Conservation (phyloP, 2,329 filamentous ascomycete genomes). For the Ascocoryne sarcoides region DNA sequence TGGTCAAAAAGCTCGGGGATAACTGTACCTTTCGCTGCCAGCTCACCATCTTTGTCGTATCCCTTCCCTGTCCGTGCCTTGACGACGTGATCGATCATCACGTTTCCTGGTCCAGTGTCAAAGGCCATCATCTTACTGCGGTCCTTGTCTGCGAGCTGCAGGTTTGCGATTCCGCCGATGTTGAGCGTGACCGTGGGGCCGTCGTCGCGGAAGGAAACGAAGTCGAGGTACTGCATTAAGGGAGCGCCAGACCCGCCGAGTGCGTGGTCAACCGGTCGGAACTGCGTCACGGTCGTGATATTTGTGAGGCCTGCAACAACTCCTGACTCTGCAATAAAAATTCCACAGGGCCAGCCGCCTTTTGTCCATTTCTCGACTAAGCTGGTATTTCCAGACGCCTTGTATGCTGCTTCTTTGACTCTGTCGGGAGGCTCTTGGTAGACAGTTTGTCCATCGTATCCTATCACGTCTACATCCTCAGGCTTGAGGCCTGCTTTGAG, state of each 20-base stretch:
- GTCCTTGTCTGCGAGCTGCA: not conserved
- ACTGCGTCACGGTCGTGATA: slow-evolving; percentile 1
- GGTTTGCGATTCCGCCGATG: not conserved
- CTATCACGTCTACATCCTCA: slow-evolving; percentile 1
- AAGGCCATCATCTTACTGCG: slow-evolving; percentile 2
- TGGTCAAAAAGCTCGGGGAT: not conserved
- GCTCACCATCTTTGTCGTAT: slow-evolving; percentile 1
- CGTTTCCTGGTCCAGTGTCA: slow-evolving; percentile 1
- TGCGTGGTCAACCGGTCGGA: slow-evolving; percentile 1
- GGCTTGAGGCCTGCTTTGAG: not conserved
- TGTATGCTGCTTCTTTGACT: not conserved
- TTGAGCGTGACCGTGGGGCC: not conserved
- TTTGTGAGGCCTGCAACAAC: not conserved
- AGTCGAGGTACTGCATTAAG: slow-evolving; percentile 1
- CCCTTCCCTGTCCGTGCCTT: slow-evolving; percentile 1
- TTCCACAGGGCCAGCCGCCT: slow-evolving; percentile 1
- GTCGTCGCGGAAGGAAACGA: not conserved
- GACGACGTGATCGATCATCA: slow-evolving; percentile 1
- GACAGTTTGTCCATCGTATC: slow-evolving; percentile 1
- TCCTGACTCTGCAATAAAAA: not conserved
- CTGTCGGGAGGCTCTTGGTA: slow-evolving; percentile 1
- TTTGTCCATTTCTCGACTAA: slow-evolving; percentile 1
- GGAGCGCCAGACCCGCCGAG: not conserved
- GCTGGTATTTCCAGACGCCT: not conserved
- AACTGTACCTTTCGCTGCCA: not conserved